phyloP scores from a whole-genome alignment of 2,329 filamentous ascomycete species.

The Talaromyces sp. region DNA sequence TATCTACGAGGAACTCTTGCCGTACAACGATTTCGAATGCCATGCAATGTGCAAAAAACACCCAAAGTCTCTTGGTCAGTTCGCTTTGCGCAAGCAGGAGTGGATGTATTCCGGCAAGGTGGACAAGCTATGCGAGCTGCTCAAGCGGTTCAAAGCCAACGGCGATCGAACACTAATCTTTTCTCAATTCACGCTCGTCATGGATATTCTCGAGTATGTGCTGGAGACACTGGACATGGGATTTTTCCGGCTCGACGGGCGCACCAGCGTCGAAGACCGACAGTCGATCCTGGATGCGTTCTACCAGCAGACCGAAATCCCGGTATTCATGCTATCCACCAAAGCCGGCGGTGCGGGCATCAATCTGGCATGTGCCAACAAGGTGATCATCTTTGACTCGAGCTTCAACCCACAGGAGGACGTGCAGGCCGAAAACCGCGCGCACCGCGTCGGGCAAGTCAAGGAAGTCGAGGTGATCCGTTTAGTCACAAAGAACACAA shows the following conservation, averaged over 20 bases:
- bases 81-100: conserved; percentile 55
- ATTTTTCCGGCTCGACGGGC: conserved; percentile 83
- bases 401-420: conserved; percentile 98
- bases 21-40: conserved; percentile 59
- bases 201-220: conserved; percentile 84
- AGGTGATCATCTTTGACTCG: conserved; percentile 94
- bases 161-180: conserved; percentile 89
- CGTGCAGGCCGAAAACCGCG: conserved; percentile 95
- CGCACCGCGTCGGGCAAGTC: conserved; percentile 89
- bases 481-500: conserved; percentile 73
- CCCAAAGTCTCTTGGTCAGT: conserved; percentile 49
- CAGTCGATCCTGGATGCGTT: conserved; percentile 88
- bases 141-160: conserved; percentile 67
- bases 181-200: conserved; percentile 85
- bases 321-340: conserved; percentile 88
- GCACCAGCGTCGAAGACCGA: conserved; percentile 73
- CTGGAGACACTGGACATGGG: conserved; percentile 67
- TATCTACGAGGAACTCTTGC: conserved; percentile 51
- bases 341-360: conserved; percentile 95
- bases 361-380: conserved; percentile 92
- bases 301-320: conserved; percentile 68
- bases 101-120: conserved; percentile 82
- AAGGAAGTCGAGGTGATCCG: conserved; percentile 85
- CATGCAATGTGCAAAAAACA: conserved; percentile 55
- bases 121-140: conserved; percentile 69